Percentiles rank a stretch among this genome's conserved stretches.
phyloP scores from a whole-genome alignment of 257 asterid species.

The Jacaranda copaia region DNA sequence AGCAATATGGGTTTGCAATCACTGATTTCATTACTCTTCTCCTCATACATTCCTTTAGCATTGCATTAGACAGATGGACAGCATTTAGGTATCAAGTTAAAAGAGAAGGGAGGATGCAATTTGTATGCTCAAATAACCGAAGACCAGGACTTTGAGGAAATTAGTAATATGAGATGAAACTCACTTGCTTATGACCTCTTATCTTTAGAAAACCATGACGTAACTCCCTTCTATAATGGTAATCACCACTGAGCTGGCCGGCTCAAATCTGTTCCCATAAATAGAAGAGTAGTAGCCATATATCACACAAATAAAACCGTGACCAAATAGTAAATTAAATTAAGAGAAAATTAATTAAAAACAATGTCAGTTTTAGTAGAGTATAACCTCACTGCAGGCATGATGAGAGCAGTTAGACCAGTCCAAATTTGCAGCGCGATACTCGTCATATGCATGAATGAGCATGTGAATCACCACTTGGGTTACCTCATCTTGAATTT shows the following conservation, averaged over 20 bases:
- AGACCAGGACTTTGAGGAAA: background rate
- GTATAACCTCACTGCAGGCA: slow-evolving; percentile 84
- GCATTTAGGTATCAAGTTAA: background rate
- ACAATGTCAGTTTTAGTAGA: background rate
- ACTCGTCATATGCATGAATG: slow-evolving; percentile 93
- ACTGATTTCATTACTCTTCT: slow-evolving; percentile 82
- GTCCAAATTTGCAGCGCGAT: slow-evolving; percentile 82
- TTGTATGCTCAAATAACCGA: background rate
- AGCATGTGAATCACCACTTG: slow-evolving; percentile 95
- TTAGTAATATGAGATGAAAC: slow-evolving; percentile 30
- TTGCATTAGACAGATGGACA: slow-evolving; percentile 21
- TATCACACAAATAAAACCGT: slow-evolving; percentile 14
- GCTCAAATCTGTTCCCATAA: slow-evolving; percentile 74
- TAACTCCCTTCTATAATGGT: slow-evolving; percentile 86
- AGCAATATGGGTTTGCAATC: slow-evolving; percentile 73
- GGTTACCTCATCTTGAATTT: slow-evolving; percentile 82
- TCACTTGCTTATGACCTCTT: slow-evolving; percentile 83
- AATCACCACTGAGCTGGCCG: slow-evolving; percentile 94
- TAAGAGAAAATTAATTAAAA: background rate
- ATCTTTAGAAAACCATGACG: slow-evolving; percentile 71
- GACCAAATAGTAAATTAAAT: background rate
- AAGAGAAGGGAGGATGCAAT: background rate
- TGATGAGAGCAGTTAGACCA: slow-evolving; percentile 93
- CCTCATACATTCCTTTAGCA: slow-evolving; percentile 74
- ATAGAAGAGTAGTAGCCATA: background rate